Evolutionary conservation across 805 yeast genomes (phyloP).

Genomic region (Spathaspora arborariae): DNA sequence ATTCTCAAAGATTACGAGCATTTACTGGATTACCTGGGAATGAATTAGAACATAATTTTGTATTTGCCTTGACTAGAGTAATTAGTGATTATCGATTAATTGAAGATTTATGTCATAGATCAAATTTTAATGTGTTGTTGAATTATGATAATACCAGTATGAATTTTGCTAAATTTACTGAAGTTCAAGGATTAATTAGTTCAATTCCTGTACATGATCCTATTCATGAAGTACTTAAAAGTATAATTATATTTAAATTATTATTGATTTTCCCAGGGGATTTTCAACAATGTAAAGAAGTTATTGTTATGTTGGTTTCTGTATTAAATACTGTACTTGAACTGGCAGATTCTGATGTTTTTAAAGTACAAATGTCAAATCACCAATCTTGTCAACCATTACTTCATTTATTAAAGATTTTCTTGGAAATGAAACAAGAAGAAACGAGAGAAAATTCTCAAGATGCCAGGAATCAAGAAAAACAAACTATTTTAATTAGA

Average conservation of each 20-base stretch:
- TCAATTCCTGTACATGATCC: background rate
- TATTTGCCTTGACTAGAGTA: constrained; percentile 4
- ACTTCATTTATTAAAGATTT: constrained; percentile 26
- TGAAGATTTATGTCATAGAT: constrained; percentile 5
- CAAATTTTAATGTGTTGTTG: constrained; percentile 10
- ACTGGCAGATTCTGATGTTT: constrained; percentile 7
- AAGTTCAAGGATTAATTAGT: constrained; percentile 1
- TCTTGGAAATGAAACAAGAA: constrained; percentile 15
- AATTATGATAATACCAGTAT: constrained; percentile 1
- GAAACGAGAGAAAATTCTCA: constrained; percentile 6
- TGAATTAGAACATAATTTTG: constrained; percentile 3
- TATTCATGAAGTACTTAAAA: constrained; percentile 5
- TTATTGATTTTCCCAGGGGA: constrained; percentile 9
- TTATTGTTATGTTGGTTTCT: constrained; percentile 7
- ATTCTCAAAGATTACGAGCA: constrained; percentile 2
- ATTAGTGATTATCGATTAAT: constrained; percentile 3
- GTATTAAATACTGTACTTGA: constrained; percentile 6
- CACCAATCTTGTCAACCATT: constrained; percentile 30
- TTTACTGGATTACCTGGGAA: constrained; percentile 5
- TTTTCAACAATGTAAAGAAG: constrained; percentile 10
- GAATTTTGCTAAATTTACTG: background rate
- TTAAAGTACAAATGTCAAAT: constrained; percentile 25
- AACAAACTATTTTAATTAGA: constrained; percentile 8
- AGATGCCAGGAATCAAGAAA: constrained; percentile 4
- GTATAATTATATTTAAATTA: constrained; percentile 12